Evolutionary conservation across 129 eudicot genomes (phyloP).

Genomic region (Flaveria linearis): DNA sequence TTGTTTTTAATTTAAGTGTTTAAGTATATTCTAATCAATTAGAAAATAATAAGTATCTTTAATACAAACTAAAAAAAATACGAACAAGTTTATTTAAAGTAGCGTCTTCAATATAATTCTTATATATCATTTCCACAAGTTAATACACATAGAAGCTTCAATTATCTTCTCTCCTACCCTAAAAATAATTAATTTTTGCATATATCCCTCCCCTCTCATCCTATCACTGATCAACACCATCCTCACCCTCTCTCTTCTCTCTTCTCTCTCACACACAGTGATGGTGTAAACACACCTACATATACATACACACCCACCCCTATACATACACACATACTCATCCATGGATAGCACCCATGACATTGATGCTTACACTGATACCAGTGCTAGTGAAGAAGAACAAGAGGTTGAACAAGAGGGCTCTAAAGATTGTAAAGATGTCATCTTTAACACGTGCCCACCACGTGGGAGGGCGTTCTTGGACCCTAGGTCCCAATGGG

Average conservation of each 20-base stretch:
- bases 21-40: no score
- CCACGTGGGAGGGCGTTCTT: conserved; percentile 32
- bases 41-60: no score
- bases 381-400: conserved; percentile 31
- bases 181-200: conserved; percentile 31
- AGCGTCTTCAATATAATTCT: no score
- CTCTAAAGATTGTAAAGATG: conserved; percentile 10
- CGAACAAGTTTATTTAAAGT: no score
- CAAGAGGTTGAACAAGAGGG: conserved; percentile 4
- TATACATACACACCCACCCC: neutral
- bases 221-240: conserved; percentile 2
- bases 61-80: no score
- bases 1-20: no score
- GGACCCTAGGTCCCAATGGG: conserved; percentile 77
- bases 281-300: conserved; percentile 34
- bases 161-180: conserved; percentile 9
- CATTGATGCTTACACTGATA: conserved; percentile 34
- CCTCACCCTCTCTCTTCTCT: neutral
- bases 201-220: conserved; percentile 35
- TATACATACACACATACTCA: neutral
- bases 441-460: conserved; percentile 16
- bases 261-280: conserved; percentile 21
- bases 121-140: neutral
- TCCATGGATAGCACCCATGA: conserved; percentile 40
- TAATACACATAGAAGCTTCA: neutral